Conservation (phyloP, 169 alveolate species). For the Plasmodium gaboni region DNA sequence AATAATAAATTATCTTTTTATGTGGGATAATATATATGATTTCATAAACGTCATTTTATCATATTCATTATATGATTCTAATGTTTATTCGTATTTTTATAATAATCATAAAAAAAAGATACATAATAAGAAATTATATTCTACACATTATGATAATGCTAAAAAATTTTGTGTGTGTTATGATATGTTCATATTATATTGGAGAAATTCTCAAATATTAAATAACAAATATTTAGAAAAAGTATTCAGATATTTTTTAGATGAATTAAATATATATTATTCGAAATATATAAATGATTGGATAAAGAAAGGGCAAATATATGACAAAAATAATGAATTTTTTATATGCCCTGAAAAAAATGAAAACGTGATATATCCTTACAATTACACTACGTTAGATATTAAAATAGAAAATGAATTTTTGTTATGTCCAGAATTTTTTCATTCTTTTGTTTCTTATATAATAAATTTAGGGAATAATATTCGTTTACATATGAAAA, state of each 20-base stretch:
- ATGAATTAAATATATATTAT: slow-evolving; percentile 65
- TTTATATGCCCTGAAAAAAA: slow-evolving; percentile 46
- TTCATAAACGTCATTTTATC: slow-evolving; percentile 49
- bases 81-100: slow-evolving; percentile 54
- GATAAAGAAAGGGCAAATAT: slow-evolving; percentile 71
- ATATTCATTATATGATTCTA: slow-evolving; percentile 44
- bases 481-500: slow-evolving; percentile 69
- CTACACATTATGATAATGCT: slow-evolving; percentile 51
- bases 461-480: slow-evolving; percentile 69
- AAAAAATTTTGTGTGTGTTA: slow-evolving; percentile 66
- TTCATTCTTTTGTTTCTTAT: slow-evolving; percentile 59
- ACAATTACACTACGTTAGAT: slow-evolving; percentile 14
- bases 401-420: slow-evolving; percentile 43
- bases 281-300: slow-evolving; percentile 67
- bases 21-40: slow-evolving; percentile 65
- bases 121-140: too few relatives aligned
- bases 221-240: slow-evolving; percentile 46
- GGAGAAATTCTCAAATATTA: slow-evolving; percentile 71
- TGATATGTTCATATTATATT: slow-evolving; percentile 60
- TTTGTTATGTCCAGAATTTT: slow-evolving; percentile 73
- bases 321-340: slow-evolving; percentile 68
- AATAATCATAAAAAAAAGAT: not conserved
- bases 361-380: not conserved
- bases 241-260: slow-evolving; percentile 53
- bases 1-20: slow-evolving; percentile 42